A percentile compares a stretch with the other conserved stretches of the same genome.
Conservation (phyloP, 2,329 filamentous ascomycete genomes). For the Diplodia corticola region DNA sequence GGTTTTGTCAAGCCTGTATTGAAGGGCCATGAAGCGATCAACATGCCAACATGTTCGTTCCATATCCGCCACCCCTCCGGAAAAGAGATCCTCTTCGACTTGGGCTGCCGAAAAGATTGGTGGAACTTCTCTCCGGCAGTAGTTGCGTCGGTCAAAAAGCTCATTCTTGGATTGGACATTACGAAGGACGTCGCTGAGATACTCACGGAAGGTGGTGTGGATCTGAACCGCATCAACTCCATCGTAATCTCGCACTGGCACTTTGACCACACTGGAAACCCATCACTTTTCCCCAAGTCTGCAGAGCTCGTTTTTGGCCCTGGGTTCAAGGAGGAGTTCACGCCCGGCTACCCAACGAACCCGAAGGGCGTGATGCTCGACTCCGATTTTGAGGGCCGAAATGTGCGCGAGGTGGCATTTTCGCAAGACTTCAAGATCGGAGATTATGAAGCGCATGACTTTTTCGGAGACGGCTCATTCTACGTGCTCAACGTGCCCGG, state of each 20-base stretch:
- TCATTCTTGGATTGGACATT: conserved; percentile 27
- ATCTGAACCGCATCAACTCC: conserved; percentile 27
- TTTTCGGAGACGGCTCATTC: conserved; percentile 58
- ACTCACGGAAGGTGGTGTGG: conserved; percentile 26
- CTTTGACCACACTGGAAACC: conserved; percentile 54
- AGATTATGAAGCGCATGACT: conserved; percentile 52
- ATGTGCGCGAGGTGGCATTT: conserved; percentile 23
- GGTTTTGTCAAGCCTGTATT: conserved; percentile 19
- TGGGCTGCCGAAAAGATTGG: conserved; percentile 50
- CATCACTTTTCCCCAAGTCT: conserved; percentile 44
- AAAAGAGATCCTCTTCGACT: conserved; percentile 49
- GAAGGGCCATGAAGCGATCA: conserved; percentile 19
- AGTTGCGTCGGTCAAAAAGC: background rate
- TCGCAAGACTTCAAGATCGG: conserved; percentile 40
- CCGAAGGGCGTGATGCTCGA: conserved; percentile 23
- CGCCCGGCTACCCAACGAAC: conserved; percentile 47
- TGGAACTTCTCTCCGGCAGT: conserved; percentile 34
- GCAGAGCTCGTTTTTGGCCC: conserved; percentile 54
- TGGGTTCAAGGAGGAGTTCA: conserved; percentile 47
- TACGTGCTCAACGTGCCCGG: conserved; percentile 58
- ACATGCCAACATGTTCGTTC: conserved; percentile 47
- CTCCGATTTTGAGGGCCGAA: conserved; percentile 24
- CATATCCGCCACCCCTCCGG: conserved; percentile 49
- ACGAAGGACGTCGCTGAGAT: conserved; percentile 44
- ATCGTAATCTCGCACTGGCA: conserved; percentile 33